phyloP scores from a whole-genome alignment of 2,329 filamentous ascomycete genomes.

The Thielaviopsis euricoi region DNA sequence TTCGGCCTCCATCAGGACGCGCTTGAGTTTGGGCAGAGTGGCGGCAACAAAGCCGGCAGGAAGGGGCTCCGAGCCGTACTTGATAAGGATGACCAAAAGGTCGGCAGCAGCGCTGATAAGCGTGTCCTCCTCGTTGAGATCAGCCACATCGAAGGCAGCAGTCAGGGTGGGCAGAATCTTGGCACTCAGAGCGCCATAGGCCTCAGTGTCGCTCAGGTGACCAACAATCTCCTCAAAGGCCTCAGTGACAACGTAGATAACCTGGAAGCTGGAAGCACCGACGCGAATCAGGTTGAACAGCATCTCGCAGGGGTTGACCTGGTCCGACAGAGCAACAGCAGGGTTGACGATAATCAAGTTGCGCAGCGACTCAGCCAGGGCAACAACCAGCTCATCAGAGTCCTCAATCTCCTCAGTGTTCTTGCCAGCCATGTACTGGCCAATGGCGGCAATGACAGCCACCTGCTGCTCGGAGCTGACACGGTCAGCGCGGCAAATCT shows the following conservation, averaged over 20 bases:
- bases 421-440: constrained; percentile 60
- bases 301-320: constrained; percentile 60
- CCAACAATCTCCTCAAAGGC: constrained; percentile 78
- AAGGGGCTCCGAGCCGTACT: constrained; percentile 70
- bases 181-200: constrained; percentile 62
- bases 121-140: constrained; percentile 68
- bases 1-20: constrained; percentile 63
- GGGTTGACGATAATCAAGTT: constrained; percentile 70
- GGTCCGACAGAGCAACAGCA: constrained; percentile 52
- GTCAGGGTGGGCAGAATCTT: constrained; percentile 80
- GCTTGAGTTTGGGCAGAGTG: constrained; percentile 73
- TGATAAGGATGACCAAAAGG: constrained; percentile 61
- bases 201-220: constrained; percentile 46
- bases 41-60: constrained; percentile 73
- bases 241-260: constrained; percentile 75
- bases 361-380: constrained; percentile 71
- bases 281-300: constrained; percentile 82
- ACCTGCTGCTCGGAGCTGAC: constrained; percentile 39
- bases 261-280: constrained; percentile 78
- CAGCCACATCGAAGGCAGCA: constrained; percentile 76
- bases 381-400: constrained; percentile 81
- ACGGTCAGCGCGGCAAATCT: constrained; percentile 38
- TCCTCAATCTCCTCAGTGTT: constrained; percentile 74
- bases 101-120: constrained; percentile 78
- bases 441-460: constrained; percentile 43